Base-by-base conservation (phyloP, 1,139 yeast species). In the Ashbya aceris region DNA sequence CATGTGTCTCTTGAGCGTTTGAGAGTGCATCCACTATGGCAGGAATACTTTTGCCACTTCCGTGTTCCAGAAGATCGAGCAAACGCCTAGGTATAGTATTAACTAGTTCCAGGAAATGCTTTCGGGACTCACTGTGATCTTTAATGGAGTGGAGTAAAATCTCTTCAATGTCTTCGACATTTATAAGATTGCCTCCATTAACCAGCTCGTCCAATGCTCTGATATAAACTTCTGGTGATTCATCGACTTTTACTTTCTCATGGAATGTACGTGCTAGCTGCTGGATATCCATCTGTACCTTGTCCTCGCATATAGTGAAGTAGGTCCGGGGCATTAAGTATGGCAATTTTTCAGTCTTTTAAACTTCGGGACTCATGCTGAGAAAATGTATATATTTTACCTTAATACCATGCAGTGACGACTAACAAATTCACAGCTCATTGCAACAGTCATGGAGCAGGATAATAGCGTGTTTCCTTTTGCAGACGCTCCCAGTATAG, bases 401-500 rank as follows among this genome's bases (percentile, higher is more conserved):
- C 23, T 17, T 17, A 17, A 17, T 17, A 4, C 23, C 23, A 17
- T 3, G 23, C 23, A 17, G 23, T 6, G 23, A 17, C 23, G 23
- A 17, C 23, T 17, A 17, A 17, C 23, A 17, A 17, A 17, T 17
- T 4, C 23, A 17, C 5, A 17, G 6, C 23, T 17, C 23, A 6
- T 17, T 17, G 23, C 23, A 17, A 17, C 23, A 3, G 6, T 8
- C 5, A 34, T 34, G 37, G 27, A 14, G 20, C 13, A 34, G 5
- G 37, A 34, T n/a, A 9, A 10, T 34, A 9, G 9, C 5, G 27
- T 34, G 12, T 54, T 68, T n/a, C 66, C 69, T 1, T 59, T 59
- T 46, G 73, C 73, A 2, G 68, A 66, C 43, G 69, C 71, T 7
- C 69, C 74, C 1, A 68, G 68, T 42, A 68, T 69, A 37, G 65